A percentile compares a stretch with the other conserved stretches of the same genome.
These are phyloP conservation scores for Pigoraptor vietnamica DNA, from an alignment of 78 protist genomes.

Conservation along the genomic window DNA sequence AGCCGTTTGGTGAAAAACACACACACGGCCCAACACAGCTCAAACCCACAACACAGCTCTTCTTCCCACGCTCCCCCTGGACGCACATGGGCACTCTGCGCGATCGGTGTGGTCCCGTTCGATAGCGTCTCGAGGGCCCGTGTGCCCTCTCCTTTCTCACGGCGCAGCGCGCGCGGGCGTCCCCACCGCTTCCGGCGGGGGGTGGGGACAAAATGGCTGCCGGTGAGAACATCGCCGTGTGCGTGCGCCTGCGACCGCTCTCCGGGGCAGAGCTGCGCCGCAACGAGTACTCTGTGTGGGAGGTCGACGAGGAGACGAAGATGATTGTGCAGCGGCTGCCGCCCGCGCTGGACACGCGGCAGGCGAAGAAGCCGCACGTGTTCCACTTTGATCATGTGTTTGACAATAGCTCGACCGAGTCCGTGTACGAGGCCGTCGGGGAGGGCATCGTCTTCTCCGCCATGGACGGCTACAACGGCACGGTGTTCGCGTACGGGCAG, in stretches of 20 bases:
- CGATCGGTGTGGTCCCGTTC: too few species aligned
- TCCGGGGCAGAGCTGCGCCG: neutral
- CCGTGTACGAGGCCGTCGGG: slow-evolving; percentile 16
- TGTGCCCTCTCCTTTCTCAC: too few species aligned
- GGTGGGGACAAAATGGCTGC: neutral
- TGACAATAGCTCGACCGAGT: neutral
- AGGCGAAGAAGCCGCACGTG: neutral
- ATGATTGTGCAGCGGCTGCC: neutral
- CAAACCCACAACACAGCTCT: too few species aligned
- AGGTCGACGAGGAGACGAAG: neutral
- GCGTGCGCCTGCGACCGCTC: neutral
- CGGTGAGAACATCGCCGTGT: neutral
- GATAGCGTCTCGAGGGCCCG: too few species aligned
- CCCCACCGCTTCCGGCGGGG: too few species aligned
- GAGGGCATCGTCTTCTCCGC: slow-evolving; percentile 10
- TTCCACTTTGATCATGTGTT: neutral
- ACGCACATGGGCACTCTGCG: too few species aligned
- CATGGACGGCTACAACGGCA: slow-evolving; percentile 29
- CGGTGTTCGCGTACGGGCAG: slow-evolving; percentile 37
- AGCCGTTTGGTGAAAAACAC: too few species aligned
- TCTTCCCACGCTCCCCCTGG: too few species aligned
- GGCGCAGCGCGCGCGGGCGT: too few species aligned
- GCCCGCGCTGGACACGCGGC: neutral
- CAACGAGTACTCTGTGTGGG: neutral
- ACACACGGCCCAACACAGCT: too few species aligned